Evolutionary conservation across 305 asterid genomes (phyloP).

Genomic region (Solanum chacoense): DNA sequence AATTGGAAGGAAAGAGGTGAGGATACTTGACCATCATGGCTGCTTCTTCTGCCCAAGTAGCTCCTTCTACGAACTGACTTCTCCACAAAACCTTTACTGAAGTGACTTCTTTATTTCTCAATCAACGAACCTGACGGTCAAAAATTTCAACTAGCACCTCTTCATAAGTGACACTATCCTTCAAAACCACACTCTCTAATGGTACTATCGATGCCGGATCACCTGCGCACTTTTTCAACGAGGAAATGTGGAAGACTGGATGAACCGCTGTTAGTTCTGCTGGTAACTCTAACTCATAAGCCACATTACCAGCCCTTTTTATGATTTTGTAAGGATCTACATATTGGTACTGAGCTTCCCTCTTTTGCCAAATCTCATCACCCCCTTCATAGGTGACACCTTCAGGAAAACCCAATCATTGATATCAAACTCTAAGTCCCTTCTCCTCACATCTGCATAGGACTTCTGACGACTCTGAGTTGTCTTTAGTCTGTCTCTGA

Average conservation of each 20-base stretch:
- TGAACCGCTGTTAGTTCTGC: not conserved
- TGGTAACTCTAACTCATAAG: not conserved
- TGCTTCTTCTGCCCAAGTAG: not conserved
- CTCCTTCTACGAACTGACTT: not conserved
- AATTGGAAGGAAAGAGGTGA: not conserved
- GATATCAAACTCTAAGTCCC: not conserved
- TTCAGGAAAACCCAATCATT: not conserved
- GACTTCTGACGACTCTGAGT: not conserved
- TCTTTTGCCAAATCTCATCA: not conserved
- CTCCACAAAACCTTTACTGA: not conserved
- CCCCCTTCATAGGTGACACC: not conserved
- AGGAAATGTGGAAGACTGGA: not conserved
- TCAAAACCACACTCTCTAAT: not conserved
- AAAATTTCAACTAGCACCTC: not conserved
- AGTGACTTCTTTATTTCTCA: not conserved
- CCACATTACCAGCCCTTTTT: not conserved
- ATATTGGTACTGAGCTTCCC: not conserved
- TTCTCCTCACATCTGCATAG: not conserved
- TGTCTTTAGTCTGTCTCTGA: not conserved
- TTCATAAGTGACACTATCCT: not conserved
- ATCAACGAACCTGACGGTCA: not conserved
- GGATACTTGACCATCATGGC: not conserved
- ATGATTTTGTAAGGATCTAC: not conserved
- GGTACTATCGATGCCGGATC: not conserved
- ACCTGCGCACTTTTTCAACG: not conserved